Conservation (phyloP, 495 filamentous ascomycete species). For the Annulohypoxylon moriforme region DNA sequence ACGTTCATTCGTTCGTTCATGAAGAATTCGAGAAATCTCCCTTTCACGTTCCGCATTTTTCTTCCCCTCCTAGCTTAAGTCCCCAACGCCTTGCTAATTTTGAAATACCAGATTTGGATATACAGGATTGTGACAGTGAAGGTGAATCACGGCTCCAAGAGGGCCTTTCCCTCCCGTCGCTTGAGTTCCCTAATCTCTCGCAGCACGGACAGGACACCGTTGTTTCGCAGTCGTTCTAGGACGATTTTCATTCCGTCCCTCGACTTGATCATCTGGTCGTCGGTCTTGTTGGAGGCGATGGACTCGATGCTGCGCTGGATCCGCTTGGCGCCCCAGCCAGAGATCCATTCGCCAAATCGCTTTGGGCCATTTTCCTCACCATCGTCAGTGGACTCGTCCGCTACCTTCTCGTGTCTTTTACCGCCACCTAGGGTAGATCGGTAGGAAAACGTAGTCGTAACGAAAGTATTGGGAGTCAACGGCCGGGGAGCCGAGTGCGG, state of each 20-base stretch:
- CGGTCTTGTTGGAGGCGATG: conserved; percentile 84
- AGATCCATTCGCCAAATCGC: conserved; percentile 53
- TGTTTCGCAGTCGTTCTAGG: conserved; percentile 80
- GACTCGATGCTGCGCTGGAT: conserved; percentile 91
- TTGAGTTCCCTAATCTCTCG: conserved; percentile 88
- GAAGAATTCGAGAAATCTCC: conserved; percentile 14
- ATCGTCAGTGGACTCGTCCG: conserved; percentile 36
- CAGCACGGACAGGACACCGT: conserved; percentile 84
- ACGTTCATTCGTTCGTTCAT: conserved; percentile 1
- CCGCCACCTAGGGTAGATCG: conserved; percentile 84
- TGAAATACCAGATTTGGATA: conserved; percentile 27
- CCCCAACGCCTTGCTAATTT: conserved; percentile 51
- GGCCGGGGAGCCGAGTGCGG: conserved; percentile 32
- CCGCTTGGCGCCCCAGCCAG: conserved; percentile 77
- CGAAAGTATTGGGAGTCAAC: conserved; percentile 70
- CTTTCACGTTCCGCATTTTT: conserved; percentile 35
- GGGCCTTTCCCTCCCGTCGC: conserved; percentile 66
- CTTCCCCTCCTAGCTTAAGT: conserved; percentile 24
- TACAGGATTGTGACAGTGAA: conserved; percentile 18
- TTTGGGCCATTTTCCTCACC: conserved; percentile 34
- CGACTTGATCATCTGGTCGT: conserved; percentile 84
- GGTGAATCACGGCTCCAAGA: conserved; percentile 39
- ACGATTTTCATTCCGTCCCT: conserved; percentile 97
- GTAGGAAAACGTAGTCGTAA: conserved; percentile 87
- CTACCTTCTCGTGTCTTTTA: conserved; percentile 67